These are phyloP conservation scores for Scheffersomyces parashehatae DNA, from an alignment of 1,139 yeast species.

Conservation along the genomic window DNA sequence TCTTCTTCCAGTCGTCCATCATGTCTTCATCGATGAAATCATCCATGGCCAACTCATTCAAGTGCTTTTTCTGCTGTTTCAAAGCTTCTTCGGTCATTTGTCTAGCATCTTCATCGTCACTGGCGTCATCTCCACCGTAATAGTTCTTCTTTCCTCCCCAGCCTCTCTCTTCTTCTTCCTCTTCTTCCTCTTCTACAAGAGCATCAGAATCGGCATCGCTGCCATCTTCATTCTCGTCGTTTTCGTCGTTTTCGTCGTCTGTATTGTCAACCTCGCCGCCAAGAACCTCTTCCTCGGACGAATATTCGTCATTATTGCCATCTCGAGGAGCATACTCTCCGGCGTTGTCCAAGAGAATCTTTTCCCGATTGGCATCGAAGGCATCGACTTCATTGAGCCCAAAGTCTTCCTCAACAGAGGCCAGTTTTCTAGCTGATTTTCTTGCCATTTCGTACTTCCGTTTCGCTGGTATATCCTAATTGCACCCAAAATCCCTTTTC, in stretches of 20 bases:
- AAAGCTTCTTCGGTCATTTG: slow-evolving; percentile 87
- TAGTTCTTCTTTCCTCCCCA: slow-evolving; percentile 86
- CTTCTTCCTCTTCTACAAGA: slow-evolving; percentile 48
- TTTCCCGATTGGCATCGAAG: slow-evolving; percentile 66
- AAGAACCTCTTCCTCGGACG: slow-evolving; percentile 53
- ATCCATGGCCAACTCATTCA: slow-evolving; percentile 75
- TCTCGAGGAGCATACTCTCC: slow-evolving; percentile 37
- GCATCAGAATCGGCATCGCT: slow-evolving; percentile 35
- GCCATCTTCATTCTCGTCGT: slow-evolving; percentile 33
- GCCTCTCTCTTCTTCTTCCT: slow-evolving; percentile 54
- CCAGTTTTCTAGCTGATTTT: neutral
- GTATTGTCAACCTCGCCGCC: slow-evolving; percentile 28
- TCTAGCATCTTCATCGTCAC: slow-evolving; percentile 74
- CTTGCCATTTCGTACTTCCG: too few species aligned
- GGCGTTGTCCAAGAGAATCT: slow-evolving; percentile 60
- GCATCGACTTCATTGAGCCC: slow-evolving; percentile 67
- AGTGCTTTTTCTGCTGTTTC: slow-evolving; percentile 81
- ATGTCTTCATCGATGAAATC: slow-evolving; percentile 86
- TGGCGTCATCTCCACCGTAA: slow-evolving; percentile 78
- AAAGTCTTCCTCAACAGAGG: slow-evolving; percentile 30
- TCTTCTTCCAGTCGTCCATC: slow-evolving; percentile 66
- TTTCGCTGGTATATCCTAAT: too few species aligned
- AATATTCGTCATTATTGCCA: slow-evolving; percentile 33
- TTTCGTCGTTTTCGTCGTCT: slow-evolving; percentile 27
- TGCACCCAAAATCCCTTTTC: too few species aligned